Evolutionary conservation across 345 rosid species (phyloP).

Genomic region (Syzygium jambos): DNA sequence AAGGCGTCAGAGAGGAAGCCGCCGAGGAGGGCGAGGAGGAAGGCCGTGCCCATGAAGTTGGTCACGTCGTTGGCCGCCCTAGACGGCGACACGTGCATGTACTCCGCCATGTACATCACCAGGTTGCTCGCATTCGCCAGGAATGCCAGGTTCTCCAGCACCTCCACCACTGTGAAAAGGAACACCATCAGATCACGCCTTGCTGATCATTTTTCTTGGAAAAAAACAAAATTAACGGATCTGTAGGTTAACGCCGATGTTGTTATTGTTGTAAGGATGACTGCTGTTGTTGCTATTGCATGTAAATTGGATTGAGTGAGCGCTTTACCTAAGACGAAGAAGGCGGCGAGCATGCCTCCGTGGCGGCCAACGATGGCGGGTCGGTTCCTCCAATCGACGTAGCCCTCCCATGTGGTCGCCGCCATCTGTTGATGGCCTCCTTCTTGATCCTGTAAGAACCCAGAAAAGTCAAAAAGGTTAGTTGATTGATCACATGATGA

Average conservation of each 20-base stretch:
- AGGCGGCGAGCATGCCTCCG: slow-evolving; percentile 65
- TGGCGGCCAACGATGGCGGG: slow-evolving; percentile 45
- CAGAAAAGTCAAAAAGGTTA: background rate
- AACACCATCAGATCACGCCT: background rate
- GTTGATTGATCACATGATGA: background rate
- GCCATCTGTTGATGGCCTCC: background rate
- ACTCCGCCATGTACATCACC: slow-evolving; percentile 55
- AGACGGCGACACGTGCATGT: slow-evolving; percentile 71
- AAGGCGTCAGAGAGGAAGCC: slow-evolving; percentile 83
- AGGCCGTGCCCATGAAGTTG: slow-evolving; percentile 78
- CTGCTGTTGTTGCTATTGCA: background rate
- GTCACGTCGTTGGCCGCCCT: slow-evolving; percentile 77
- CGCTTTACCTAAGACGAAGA: slow-evolving; percentile 54
- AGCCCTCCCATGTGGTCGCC: slow-evolving; percentile 58
- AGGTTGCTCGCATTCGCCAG: slow-evolving; percentile 84
- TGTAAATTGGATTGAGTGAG: background rate
- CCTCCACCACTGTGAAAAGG: slow-evolving; percentile 48
- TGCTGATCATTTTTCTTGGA: background rate
- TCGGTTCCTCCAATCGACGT: slow-evolving; percentile 65
- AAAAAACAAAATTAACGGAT: background rate
- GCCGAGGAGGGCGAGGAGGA: slow-evolving; percentile 77
- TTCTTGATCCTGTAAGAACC: background rate
- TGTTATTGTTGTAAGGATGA: too few relatives aligned
- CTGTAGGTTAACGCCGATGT: background rate
- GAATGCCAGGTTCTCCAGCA: slow-evolving; percentile 83